These are phyloP conservation scores for Podospora bellae-mahoneyi DNA, from an alignment of 495 filamentous ascomycete genomes.

Conservation along the genomic window DNA sequence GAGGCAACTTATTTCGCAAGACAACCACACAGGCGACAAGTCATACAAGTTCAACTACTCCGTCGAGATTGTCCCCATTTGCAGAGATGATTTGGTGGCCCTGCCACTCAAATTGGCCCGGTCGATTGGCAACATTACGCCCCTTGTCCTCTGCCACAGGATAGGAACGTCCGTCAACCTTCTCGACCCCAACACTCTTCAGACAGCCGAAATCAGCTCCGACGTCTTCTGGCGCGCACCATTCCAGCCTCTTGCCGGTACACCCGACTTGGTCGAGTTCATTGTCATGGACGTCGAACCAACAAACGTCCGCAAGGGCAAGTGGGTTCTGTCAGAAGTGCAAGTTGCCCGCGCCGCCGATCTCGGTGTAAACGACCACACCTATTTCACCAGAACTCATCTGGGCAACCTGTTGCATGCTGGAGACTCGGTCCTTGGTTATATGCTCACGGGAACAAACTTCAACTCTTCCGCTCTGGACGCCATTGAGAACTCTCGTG, in stretches of 20 bases:
- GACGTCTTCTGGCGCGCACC: constrained; percentile 83
- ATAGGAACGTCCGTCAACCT: constrained; percentile 87
- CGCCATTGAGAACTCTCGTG: constrained; percentile 65
- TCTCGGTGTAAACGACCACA: constrained; percentile 79
- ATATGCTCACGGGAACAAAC: constrained; percentile 80
- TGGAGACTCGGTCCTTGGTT: constrained; percentile 90
- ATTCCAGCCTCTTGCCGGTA: constrained; percentile 77
- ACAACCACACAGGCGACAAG: constrained; percentile 84
- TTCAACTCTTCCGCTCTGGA: constrained; percentile 88
- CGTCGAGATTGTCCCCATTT: constrained; percentile 82
- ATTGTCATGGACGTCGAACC: constrained; percentile 93
- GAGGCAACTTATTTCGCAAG: constrained; percentile 87
- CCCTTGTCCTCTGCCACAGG: constrained; percentile 66
- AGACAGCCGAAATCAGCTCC: constrained; percentile 79
- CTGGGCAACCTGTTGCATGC: constrained; percentile 81
- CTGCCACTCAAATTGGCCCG: constrained; percentile 87
- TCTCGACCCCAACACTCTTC: constrained; percentile 85
- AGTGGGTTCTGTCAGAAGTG: constrained; percentile 77
- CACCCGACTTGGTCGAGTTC: constrained; percentile 84
- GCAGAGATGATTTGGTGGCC: constrained; percentile 93
- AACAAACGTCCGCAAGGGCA: constrained; percentile 68
- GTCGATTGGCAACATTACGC: constrained; percentile 76
- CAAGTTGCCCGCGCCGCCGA: constrained; percentile 86
- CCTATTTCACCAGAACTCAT: constrained; percentile 86
- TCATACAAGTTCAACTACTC: constrained; percentile 92